Percentiles rank a stretch among this genome's conserved stretches.
Evolutionary conservation across 148 eudicot genomes (phyloP).

Genomic region (Rheum nobile): DNA sequence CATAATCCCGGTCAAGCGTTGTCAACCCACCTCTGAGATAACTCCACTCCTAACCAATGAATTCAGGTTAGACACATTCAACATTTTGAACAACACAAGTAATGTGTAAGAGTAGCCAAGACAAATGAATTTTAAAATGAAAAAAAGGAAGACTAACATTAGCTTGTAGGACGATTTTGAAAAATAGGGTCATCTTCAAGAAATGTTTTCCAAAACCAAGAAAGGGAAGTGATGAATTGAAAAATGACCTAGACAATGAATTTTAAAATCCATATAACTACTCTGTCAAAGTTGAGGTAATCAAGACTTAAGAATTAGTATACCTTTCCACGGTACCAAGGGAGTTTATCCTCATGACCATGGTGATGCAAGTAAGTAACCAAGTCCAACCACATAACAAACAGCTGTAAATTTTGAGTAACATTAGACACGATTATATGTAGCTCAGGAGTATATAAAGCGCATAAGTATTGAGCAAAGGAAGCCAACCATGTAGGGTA

Average conservation of each 20-base stretch:
- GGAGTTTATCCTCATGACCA: conserved; percentile 71
- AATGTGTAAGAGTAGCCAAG: background rate
- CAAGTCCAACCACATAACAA: conserved; percentile 75
- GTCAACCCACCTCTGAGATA: conserved; percentile 75
- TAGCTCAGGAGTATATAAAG: background rate
- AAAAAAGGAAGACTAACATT: background rate
- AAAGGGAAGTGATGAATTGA: background rate
- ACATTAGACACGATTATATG: background rate
- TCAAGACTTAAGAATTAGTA: background rate
- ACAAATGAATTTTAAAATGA: background rate
- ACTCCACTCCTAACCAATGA: conserved; percentile 57
- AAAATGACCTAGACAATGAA: background rate
- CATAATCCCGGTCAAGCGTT: conserved; percentile 72
- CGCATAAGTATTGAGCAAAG: background rate
- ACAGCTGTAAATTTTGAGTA: conserved; percentile 23
- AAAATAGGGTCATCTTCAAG: background rate
- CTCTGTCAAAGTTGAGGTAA: background rate
- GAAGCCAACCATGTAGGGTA: conserved; percentile 52
- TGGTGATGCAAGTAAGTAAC: conserved; percentile 85
- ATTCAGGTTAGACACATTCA: background rate
- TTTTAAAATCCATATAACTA: background rate
- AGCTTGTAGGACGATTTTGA: too few species aligned
- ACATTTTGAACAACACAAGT: background rate
- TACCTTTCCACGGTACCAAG: conserved; percentile 88
- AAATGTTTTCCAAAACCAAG: too few species aligned